Evolutionary conservation across 345 rosid species (phyloP), one percentile per base, ranked within the genome.

Genomic region (Psidium friedrichsthalianum): DNA sequence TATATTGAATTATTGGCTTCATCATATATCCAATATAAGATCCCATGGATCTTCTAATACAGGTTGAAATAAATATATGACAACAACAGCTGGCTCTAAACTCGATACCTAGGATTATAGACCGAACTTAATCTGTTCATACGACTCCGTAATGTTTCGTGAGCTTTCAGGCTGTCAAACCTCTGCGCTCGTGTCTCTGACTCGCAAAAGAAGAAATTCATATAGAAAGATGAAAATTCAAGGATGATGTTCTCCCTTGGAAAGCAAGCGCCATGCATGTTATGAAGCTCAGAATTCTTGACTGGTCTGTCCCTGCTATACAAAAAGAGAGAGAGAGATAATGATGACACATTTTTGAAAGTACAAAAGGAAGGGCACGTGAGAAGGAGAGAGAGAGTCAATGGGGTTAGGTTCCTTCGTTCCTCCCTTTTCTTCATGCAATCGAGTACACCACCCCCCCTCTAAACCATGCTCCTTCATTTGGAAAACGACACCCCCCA

Each of bases 341-440:
- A 21, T 36, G 80, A 69, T 36, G 80, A 36, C 47, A 32, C 80
- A 5, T 2, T 1, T 32, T 42, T 32, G 82, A 56, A 69, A 42
- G 83, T 56, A 74, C 51, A 25, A 78, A 78, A 58, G 12, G 82
- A 56, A 32, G 83, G 47, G 10, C 49, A 22, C 10, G 51, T 5
- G 51, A 57, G 83, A 64, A 86, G 6, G 80, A 36, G 80, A 32
- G 85, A 11, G 52, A 51, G 64, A 88, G 91, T 92, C 92, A 91
- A 90, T 89, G 89, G n/a, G 89, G 90, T 88, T 86, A 85, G 90
- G 93, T 86, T 90, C 55, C 8, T 69, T 51, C 55, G 82, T 82
- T 90, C 86, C 84, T 58, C 82, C 83, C 20, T 47, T 89, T 89
- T 86, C 86, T 88, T 57, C 76, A 51, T 82, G 92, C 85, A 92